A percentile compares a stretch with the other conserved stretches of the same genome.
phyloP scores from a whole-genome alignment of 768 basidiomycete species.

The Termitomyces sp. region DNA sequence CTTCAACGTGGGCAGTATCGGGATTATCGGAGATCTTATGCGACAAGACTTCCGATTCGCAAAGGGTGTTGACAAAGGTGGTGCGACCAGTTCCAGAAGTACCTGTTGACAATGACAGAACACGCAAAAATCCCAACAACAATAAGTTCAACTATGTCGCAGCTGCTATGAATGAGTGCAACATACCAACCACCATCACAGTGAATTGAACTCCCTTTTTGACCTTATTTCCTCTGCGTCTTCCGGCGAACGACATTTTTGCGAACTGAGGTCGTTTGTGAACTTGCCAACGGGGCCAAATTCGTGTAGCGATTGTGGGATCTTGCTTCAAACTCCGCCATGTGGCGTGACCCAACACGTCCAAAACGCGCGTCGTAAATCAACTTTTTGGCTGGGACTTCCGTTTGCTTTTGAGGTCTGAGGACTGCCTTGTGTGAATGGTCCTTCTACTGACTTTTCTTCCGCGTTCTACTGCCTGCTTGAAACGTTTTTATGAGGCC shows the following conservation, averaged over 20 bases:
- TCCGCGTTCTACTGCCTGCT: background rate
- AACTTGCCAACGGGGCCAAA: constrained; percentile 25
- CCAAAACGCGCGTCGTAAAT: constrained; percentile 20
- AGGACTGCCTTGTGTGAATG: constrained; percentile 4
- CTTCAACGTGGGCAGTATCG: constrained; percentile 88
- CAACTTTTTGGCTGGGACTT: background rate
- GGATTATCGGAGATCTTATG: constrained; percentile 87
- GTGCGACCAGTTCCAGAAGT: constrained; percentile 96
- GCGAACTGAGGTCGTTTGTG: constrained; percentile 15
- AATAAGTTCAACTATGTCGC: background rate
- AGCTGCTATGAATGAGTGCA: constrained; percentile 22
- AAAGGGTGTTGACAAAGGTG: constrained; percentile 98
- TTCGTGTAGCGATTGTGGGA: constrained; percentile 23
- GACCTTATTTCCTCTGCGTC: constrained; percentile 89
- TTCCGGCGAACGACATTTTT: constrained; percentile 79
- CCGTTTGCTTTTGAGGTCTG: background rate
- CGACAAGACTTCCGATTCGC: constrained; percentile 86
- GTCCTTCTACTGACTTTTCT: background rate
- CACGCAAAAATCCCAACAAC: constrained; percentile 14
- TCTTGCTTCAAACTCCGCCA: constrained; percentile 35
- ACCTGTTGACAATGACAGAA: constrained; percentile 44
- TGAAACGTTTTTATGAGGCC: background rate
- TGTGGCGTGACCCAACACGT: constrained; percentile 20
- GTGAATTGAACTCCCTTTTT: constrained; percentile 99
- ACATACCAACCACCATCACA: constrained; percentile 94